These are phyloP conservation scores for Aspergillus piperis DNA, from an alignment of 2,329 filamentous ascomycete species.

Conservation along the genomic window DNA sequence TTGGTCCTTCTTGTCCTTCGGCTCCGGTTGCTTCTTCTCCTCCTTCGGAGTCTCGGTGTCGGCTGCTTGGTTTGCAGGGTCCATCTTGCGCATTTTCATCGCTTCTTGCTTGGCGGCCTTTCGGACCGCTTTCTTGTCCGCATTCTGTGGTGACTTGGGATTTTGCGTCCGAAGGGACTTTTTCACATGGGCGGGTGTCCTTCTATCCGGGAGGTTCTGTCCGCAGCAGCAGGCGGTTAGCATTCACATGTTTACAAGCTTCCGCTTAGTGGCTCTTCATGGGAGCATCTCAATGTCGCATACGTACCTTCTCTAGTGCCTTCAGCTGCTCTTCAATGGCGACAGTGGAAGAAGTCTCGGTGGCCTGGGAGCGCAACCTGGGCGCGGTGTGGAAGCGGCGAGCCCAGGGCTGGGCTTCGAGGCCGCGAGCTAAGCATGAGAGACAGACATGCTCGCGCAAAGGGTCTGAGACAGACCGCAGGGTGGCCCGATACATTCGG, in stretches of 20 bases:
- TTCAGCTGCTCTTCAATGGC: background rate
- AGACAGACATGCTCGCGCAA: conserved; percentile 38
- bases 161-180: background rate
- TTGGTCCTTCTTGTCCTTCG: background rate
- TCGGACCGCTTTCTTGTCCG: background rate
- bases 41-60: background rate
- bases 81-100: background rate
- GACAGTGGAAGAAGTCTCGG: background rate
- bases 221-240: background rate
- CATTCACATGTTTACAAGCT: too few species aligned
- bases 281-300: background rate
- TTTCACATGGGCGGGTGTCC: background rate
- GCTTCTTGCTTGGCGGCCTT: background rate
- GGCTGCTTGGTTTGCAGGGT: background rate
- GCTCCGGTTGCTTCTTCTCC: background rate
- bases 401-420: conserved; percentile 24
- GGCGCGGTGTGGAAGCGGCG: conserved; percentile 31
- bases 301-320: conserved; percentile 9
- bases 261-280: too few species aligned
- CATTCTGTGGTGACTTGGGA: too few species aligned
- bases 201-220: background rate
- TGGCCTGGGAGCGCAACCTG: conserved; percentile 15
- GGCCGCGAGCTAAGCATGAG: conserved; percentile 34
- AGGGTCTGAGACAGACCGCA: conserved; percentile 40
- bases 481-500: conserved; percentile 42